Evolutionary conservation across 176 grass and related monocot species (phyloP), one percentile per base, ranked within the genome.

Genomic region (Secale cereale): DNA sequence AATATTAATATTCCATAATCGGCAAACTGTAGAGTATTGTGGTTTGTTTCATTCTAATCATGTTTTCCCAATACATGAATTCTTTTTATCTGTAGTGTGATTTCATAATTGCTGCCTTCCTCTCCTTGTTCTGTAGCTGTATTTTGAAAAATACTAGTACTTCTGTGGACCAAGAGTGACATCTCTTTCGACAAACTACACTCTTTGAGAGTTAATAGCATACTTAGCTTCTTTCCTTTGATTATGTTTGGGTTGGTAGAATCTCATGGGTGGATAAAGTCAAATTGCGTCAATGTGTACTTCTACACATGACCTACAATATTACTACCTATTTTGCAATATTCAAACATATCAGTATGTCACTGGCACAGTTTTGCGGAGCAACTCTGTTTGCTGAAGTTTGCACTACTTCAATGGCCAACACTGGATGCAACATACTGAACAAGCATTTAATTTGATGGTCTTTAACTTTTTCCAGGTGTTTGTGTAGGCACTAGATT

Each of bases 401-500:
- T 84, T 84, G 54, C 81, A 74, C 59, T 30, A 10, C 32, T 60
- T 43, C 40, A 74, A 45, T 33, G 28, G 27, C 19, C 29, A 83
- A 74, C 7, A 29, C 70, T 43, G 68, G 69, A 32, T 43, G 39
- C 69, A 46, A 23, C 36, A 61, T 45, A 33, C 37, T 75, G 25
- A 29, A 32, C 27, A 76, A 73, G 28, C 50, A 56, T 87, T 63
- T 59, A 71, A 22, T 79, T 82, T 85, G 81, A 83, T 88, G 78
- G 32, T 80, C 78, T 83, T 81, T 87, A 89, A 91, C 86, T 75
- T 94, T 94, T 74, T 87, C 78, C 87, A 94, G 81, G 70, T 86
- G 64, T 86, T 90, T 98, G 45, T 95, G 82, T 96, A 99, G 97
- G 93, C 97, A 70, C 86, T 99, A 85, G 91, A 99, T 81, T 96